These are phyloP conservation scores for Candida multigemmis DNA, from an alignment of 805 yeast species.

Conservation along the genomic window DNA sequence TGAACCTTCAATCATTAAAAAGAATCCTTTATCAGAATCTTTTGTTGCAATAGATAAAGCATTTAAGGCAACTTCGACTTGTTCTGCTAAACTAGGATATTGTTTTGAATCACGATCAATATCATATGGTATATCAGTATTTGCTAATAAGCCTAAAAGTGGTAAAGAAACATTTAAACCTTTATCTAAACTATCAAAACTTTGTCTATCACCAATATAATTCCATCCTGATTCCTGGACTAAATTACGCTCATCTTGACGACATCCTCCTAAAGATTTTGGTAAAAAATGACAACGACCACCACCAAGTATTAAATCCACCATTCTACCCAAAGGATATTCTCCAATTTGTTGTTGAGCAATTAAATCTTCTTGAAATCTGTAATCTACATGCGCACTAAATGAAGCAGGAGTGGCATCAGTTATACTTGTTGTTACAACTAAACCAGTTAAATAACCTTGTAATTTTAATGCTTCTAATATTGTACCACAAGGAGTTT, in stretches of 20 bases:
- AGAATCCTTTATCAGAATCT: conserved; percentile 75
- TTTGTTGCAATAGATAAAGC: conserved; percentile 59
- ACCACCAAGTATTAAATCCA: conserved; percentile 84
- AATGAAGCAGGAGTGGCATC: conserved; percentile 95
- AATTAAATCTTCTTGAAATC: conserved; percentile 74
- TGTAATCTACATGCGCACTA: conserved; percentile 62
- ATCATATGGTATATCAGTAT: conserved; percentile 74
- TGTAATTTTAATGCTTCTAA: conserved; percentile 77
- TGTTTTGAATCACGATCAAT: conserved; percentile 55
- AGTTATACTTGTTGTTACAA: conserved; percentile 84
- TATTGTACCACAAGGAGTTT: conserved; percentile 74
- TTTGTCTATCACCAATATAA: conserved; percentile 48
- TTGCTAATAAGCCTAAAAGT: conserved; percentile 65
- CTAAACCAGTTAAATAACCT: conserved; percentile 79
- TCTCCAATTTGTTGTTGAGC: conserved; percentile 83
- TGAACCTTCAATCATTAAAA: conserved; percentile 80
- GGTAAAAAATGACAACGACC: conserved; percentile 82
- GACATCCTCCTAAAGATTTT: conserved; percentile 45
- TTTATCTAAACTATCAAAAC: conserved; percentile 42
- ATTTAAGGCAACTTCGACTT: conserved; percentile 62
- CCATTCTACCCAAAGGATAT: conserved; percentile 63
- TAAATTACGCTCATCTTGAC: conserved; percentile 61
- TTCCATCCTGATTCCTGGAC: conserved; percentile 58
- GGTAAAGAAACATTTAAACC: conserved; percentile 68
- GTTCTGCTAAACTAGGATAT: conserved; percentile 74